Conservation (phyloP, 1,139 yeast genomes). For the Hanseniaspora uvarum region DNA sequence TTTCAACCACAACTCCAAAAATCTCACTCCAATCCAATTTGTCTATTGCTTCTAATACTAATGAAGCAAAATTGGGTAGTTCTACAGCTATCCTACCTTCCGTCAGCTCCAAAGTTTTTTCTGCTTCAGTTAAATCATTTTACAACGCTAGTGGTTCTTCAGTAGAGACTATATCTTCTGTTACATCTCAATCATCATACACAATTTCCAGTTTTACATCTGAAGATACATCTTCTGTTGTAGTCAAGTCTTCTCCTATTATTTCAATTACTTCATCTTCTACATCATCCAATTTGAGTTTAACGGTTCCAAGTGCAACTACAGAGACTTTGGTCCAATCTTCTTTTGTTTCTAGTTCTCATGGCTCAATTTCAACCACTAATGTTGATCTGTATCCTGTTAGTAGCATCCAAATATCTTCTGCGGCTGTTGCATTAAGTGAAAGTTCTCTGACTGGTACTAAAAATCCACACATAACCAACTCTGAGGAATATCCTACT, state of each 20-base stretch:
- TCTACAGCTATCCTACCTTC: neutral
- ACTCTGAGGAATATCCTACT: neutral
- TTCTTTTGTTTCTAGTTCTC: slow-evolving; percentile 2
- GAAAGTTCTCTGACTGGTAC: neutral
- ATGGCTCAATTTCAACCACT: neutral
- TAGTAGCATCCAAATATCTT: neutral
- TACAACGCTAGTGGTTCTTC: too few species aligned
- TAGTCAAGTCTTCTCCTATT: too few species aligned
- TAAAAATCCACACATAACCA: neutral
- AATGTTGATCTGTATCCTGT: neutral
- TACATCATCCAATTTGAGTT: neutral
- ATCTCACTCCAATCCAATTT: neutral
- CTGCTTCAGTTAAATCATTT: neutral
- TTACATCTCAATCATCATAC: too few species aligned
- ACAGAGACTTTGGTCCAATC: slow-evolving; percentile 1
- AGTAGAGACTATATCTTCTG: too few species aligned
- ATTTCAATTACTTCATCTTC: too few species aligned
- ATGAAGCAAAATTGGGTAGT: neutral
- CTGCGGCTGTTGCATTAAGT: neutral
- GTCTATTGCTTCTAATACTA: neutral
- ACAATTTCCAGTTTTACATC: neutral
- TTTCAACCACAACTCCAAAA: neutral
- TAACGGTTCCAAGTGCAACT: neutral
- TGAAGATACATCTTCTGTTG: too few species aligned
- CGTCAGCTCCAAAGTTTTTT: too few species aligned